phyloP scores from a whole-genome alignment of 495 filamentous ascomycete genomes.

The Clohesyomyces aquaticus region DNA sequence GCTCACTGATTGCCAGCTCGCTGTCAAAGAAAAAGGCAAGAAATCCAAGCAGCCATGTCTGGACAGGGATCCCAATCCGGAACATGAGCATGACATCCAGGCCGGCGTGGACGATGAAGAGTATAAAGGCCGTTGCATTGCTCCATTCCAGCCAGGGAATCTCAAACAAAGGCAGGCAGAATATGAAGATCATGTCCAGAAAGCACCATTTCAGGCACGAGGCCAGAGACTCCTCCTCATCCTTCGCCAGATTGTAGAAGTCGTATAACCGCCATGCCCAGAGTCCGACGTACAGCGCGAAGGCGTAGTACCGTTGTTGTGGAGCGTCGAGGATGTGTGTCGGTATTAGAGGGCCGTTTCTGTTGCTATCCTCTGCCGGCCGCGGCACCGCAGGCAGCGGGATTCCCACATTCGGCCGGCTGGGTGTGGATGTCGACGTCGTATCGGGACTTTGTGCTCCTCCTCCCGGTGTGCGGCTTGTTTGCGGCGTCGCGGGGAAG shows the following conservation, averaged over 20 bases:
- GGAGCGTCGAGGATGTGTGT: slow-evolving; percentile 78
- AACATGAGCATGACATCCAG: slow-evolving; percentile 89
- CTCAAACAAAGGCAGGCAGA: slow-evolving; percentile 76
- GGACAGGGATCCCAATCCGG: slow-evolving; percentile 74
- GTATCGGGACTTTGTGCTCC: slow-evolving; percentile 14
- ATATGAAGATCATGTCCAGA: slow-evolving; percentile 82
- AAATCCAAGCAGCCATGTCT: slow-evolving; percentile 67
- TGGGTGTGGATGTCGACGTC: slow-evolving; percentile 46
- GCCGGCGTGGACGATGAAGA: slow-evolving; percentile 70
- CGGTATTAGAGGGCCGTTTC: slow-evolving; percentile 74
- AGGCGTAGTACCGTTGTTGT: slow-evolving; percentile 81
- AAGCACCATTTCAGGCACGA: slow-evolving; percentile 90
- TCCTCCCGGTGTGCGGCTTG: slow-evolving; percentile 44
- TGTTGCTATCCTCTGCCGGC: slow-evolving; percentile 34
- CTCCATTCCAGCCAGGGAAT: slow-evolving; percentile 97
- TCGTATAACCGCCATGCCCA: slow-evolving; percentile 84
- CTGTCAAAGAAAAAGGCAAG: slow-evolving; percentile 81
- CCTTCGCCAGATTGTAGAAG: slow-evolving; percentile 70
- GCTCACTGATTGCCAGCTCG: slow-evolving; percentile 86
- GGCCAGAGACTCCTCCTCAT: slow-evolving; percentile 79
- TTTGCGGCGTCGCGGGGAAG: slow-evolving; percentile 67
- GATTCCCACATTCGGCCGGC: slow-evolving; percentile 30
- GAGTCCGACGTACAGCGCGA: slow-evolving; percentile 72
- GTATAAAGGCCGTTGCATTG: slow-evolving; percentile 64
- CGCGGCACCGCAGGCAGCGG: slow-evolving; percentile 36